Base-by-base conservation (phyloP, 2,329 filamentous ascomycete species). In the Tricladium varicosporioides region DNA sequence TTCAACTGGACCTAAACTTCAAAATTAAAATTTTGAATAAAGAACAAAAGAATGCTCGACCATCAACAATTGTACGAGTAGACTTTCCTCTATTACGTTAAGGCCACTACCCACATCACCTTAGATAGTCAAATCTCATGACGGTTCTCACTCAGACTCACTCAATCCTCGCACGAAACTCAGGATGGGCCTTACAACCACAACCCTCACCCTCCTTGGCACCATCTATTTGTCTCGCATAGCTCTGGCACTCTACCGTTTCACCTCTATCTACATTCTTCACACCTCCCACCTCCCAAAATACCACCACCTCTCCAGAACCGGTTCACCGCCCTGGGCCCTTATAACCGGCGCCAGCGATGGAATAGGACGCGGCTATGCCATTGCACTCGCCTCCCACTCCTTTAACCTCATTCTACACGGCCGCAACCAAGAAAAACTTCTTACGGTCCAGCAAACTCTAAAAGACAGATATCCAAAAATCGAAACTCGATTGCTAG, bases 341-440 rank as follows among this genome's bases (percentile, higher is more conserved):
- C 83, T 97, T 56, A 82, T 97, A 44, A 97, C 93, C 19, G 93
- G 93, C 63, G 93, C 92, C 51, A 96, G 91, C n/a, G 93, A 97
- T 74, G 94, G 93, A 64, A 86, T 97, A 63, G 93, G 93, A 71
- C 96, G 96, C 75, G 92, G 97, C 75, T 97, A 91, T 72, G 91
- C 92, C 32, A 79, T 87, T 19, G 91, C 96, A 72, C 86, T 97
- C 56, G 92, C 93, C 31, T 78, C 83, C 59, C 91, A 93, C 71
- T 91, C 91, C 68, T 97, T 92, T 84, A 97, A 96, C 75, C 79
- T 97, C 66, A 78, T 97, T 59, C 89, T 97, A 65, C 88, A 97
- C 59, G 97, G 93, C 49, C 92, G 93, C 67, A 97, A 80, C 58
- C 9, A 33, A 1, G 7, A 15, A 14, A 57, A 57, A 40, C 51